Conservation (phyloP, 225 moss, liverwort and hornwort species). For the Sphagnum tenellum region DNA sequence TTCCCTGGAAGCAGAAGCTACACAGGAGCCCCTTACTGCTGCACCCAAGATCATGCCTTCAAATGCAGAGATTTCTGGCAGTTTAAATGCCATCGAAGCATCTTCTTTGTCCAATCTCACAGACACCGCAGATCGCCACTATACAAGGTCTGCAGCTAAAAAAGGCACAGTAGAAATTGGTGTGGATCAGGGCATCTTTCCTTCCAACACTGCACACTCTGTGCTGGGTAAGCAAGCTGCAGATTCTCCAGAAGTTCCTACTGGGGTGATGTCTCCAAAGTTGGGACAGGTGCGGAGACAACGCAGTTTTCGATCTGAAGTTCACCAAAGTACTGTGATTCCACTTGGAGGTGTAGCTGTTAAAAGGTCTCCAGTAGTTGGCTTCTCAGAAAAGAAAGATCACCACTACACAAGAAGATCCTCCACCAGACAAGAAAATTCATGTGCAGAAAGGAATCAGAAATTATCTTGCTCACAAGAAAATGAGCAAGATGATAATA, state of each 20-base stretch:
- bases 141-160: conserved; percentile 34
- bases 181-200: conserved; percentile 21
- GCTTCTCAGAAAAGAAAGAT: conserved; percentile 40
- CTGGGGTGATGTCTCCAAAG: conserved; percentile 36
- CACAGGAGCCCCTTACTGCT: not conserved
- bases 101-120: not conserved
- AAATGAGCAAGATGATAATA: too few species aligned
- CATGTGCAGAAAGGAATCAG: conserved; percentile 9
- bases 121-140: conserved; percentile 5
- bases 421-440: conserved; percentile 33
- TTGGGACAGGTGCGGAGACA: conserved; percentile 40
- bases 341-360: conserved; percentile 25
- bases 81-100: not conserved
- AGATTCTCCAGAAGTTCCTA: conserved; percentile 45
- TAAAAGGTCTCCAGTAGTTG: conserved; percentile 24
- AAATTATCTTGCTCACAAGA: not conserved
- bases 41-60: too few species aligned
- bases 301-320: conserved; percentile 46
- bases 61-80: not conserved
- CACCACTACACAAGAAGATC: conserved; percentile 51
- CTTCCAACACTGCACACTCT: conserved; percentile 24
- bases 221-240: conserved; percentile 37
- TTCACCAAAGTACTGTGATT: conserved; percentile 34
- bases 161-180: conserved; percentile 25
- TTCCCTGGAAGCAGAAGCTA: not conserved